phyloP scores from a whole-genome alignment of 2,329 filamentous ascomycete genomes.

The Nothophoma quercina region DNA sequence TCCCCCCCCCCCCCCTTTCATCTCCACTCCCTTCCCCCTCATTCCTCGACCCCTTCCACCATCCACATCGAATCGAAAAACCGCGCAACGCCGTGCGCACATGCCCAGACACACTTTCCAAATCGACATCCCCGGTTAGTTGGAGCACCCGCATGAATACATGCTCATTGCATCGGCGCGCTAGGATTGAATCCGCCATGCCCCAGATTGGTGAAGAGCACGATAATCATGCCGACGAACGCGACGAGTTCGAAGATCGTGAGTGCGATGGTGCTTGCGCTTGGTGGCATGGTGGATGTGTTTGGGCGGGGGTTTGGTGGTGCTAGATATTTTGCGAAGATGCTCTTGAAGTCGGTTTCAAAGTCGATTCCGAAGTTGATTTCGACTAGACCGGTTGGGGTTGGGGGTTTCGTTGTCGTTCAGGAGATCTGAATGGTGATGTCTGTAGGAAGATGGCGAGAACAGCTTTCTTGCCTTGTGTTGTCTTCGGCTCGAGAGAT shows the following conservation, averaged over 20 bases:
- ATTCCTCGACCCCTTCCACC: too few relatives aligned
- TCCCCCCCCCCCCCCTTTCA: neutral
- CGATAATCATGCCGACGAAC: conserved; percentile 2
- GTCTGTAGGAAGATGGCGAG: too few relatives aligned
- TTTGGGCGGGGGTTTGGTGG: neutral
- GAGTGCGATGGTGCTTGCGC: neutral
- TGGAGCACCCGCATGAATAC: too few relatives aligned
- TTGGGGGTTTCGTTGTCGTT: too few relatives aligned
- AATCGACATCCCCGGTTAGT: too few relatives aligned
- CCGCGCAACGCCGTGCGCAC: neutral
- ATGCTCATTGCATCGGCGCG: neutral
- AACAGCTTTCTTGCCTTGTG: too few relatives aligned
- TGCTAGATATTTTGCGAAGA: neutral
- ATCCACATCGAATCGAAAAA: neutral
- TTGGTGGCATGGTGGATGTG: neutral
- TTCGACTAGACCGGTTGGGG: too few relatives aligned
- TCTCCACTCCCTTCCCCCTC: neutral
- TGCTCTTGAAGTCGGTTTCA: neutral
- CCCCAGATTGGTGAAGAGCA: conserved; percentile 8
- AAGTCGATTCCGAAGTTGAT: neutral
- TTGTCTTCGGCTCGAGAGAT: too few relatives aligned
- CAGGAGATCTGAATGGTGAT: too few relatives aligned
- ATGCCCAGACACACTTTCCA: neutral
- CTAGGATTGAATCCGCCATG: conserved; percentile 8
- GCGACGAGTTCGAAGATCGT: conserved; percentile 9